Base-by-base conservation (phyloP, 208 protist species). In the Wallacemonas collosoma region DNA sequence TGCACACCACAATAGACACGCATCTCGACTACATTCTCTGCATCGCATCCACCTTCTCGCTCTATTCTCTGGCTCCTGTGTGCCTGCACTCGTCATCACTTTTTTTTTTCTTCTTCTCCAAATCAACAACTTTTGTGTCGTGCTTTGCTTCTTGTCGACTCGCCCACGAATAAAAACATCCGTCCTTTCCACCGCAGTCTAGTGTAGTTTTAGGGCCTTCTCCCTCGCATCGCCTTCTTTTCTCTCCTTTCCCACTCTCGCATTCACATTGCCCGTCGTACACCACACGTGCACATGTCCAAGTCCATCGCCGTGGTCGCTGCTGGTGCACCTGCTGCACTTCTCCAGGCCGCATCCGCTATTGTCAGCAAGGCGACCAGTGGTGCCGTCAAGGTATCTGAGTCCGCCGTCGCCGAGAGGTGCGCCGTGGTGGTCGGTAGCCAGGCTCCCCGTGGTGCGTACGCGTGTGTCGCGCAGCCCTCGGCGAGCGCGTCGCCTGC, bases 341-440 rank as follows among this genome's bases (percentile, higher is more conserved):
- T 95, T 6, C 61, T 93, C 51, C 77, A 92, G 85, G 77, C 83
- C 9, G 90, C 84, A 26, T 77, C 77, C 26, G 48, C 87, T 56
- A 77, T 93, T 35, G 63, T 91, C 45, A 68, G 76, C 45, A 89
- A 93, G 72, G 90, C 76, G 7, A 87, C 87, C 4, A 77, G 80
- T 41, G 85, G 85, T n/a, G 80, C 83, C 38, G 79, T 93, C 48
- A 82, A 76, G 70, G 70, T 77, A 0, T 66, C 54, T 39, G 74
- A 77, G 50, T 81, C 85, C 15, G 77, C 81, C 51, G 62, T 77
- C 44, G 90, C 86, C n/a, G 75, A 68, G 2, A 68, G 62, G 9
- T 77, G 81, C 56, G 87, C 81, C 38, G 80, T 95, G 15, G 85
- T 94, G 1, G 81, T 95, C 11, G 91, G 91, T 38, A 78, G 68